Evolutionary conservation across 345 rosid species (phyloP), one percentile per base, ranked within the genome.

Genomic region (Odontarrhena argentea): DNA sequence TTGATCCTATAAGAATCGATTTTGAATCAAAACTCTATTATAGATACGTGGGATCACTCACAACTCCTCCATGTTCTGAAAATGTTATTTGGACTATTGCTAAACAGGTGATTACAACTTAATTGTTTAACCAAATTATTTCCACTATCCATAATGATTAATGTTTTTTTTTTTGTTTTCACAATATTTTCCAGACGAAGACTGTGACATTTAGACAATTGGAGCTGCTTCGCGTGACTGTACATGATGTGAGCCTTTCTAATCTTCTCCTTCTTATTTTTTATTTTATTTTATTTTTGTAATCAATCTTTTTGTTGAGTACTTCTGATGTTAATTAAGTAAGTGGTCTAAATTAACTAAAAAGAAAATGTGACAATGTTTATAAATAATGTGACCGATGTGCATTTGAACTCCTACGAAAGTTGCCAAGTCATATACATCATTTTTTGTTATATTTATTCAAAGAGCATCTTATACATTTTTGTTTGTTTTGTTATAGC

Each of bases 11-110:
- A 41, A 40, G 15, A 38, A 51, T 89, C 38, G 75, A 76, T 49
- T 50, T 85, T 7, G 85, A 82, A 36, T 79, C 85, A 67, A 72
- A 73, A 63, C 74, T 81, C 61, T 93, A 87, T 69, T 93, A 78
- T 69, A 84, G 97, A 78, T 93, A 90, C 65, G 15, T 80, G 0
- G 98, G 98, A 25, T 93, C 98, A 55, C 96, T 93, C 9, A 93
- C 97, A 1, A 4, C 75, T 63, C 98, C 98, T 74, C 97, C 98
- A 0, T 93, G 98, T 76, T 78, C 90, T 24, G 81, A 90, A 71
- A 80, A 85, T 62, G 91, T 90, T 14, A 5, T 64, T 8, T 93
- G 98, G 98, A 81, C 83, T 40, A 76, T 93, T 48, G 70, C 84
- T 24, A 77, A 54, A 59, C 83, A 93, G 91, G 98, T 89, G 6